Conservation (phyloP, 1,284 basidiomycete species). For the Polyporus tsugae region DNA sequence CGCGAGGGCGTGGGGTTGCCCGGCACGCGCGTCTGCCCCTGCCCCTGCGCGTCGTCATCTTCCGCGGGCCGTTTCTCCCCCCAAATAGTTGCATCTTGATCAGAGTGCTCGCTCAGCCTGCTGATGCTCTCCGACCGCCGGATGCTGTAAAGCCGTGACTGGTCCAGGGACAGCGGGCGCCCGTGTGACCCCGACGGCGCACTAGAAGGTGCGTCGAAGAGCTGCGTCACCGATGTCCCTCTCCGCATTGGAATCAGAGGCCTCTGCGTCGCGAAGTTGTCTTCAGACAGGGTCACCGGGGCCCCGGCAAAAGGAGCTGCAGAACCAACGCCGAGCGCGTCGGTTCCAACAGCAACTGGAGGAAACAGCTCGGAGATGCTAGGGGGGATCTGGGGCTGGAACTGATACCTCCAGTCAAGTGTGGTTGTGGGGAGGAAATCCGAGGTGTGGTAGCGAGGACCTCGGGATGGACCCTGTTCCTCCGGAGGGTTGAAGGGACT, state of each 20-base stretch:
- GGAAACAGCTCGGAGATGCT: no score
- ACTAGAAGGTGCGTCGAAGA: slow-evolving; percentile 81
- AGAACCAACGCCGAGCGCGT: no score
- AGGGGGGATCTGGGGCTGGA: no score
- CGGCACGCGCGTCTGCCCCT: slow-evolving; percentile 45
- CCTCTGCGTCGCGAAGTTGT: slow-evolving; percentile 43
- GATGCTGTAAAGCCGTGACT: slow-evolving; percentile 61
- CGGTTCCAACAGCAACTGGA: no score
- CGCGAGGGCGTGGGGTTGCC: no score
- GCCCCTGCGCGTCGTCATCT: slow-evolving; percentile 45
- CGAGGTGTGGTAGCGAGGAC: no score
- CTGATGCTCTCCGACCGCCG: slow-evolving; percentile 70
- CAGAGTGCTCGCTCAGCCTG: slow-evolving; percentile 65
- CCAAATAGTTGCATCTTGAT: slow-evolving; percentile 75
- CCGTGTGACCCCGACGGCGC: slow-evolving; percentile 62
- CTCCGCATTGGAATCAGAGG: slow-evolving; percentile 39
- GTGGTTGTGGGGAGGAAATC: no score
- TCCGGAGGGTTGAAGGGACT: no score
- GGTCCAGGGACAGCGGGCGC: slow-evolving; percentile 47
- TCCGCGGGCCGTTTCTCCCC: slow-evolving; percentile 62
- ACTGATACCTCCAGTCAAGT: no score
- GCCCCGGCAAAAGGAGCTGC: slow-evolving; percentile 32
- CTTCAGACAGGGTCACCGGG: slow-evolving; percentile 37
- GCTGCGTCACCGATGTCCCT: slow-evolving; percentile 58
- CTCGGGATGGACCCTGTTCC: no score